A percentile compares a stretch with the other conserved stretches of the same genome.
Conservation (phyloP, 495 filamentous ascomycete genomes). For the Filosporella fistucella region DNA sequence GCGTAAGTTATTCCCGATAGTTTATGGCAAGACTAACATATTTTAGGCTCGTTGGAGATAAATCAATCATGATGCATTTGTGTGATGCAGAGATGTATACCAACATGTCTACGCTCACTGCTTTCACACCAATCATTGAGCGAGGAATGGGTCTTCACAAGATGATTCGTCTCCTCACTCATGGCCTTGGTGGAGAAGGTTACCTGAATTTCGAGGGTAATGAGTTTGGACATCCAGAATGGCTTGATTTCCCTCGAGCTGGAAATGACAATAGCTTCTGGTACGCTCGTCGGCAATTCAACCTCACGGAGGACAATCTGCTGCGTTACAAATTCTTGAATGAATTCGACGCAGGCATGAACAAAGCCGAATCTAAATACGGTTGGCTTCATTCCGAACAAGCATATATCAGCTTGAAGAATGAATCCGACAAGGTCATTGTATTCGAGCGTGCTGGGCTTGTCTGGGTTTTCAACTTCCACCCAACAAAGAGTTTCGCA, state of each 20-base stretch:
- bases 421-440: conserved; percentile 90
- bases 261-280: conserved; percentile 96
- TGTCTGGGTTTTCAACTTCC: conserved; percentile 95
- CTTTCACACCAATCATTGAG: conserved; percentile 84
- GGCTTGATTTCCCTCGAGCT: conserved; percentile 95
- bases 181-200: conserved; percentile 91
- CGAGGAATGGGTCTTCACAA: conserved; percentile 92
- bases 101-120: conserved; percentile 84
- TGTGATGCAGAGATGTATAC: conserved; percentile 98
- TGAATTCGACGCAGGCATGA: conserved; percentile 92
- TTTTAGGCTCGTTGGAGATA: conserved; percentile 87
- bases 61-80: conserved; percentile 94
- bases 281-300: conserved; percentile 94
- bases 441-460: conserved; percentile 91
- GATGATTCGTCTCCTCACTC: conserved; percentile 92
- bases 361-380: conserved; percentile 78
- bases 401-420: conserved; percentile 90
- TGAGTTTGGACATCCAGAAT: conserved; percentile 98
- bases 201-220: conserved; percentile 99
- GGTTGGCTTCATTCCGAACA: conserved; percentile 87
- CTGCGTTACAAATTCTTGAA: conserved; percentile 91
- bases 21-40: conserved; percentile 4
- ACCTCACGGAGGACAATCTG: conserved; percentile 80
- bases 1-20: conserved; percentile 59
- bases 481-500: conserved; percentile 78